A percentile compares a stretch with the other conserved stretches of the same genome.
These are phyloP conservation scores for Onygena corvina DNA, from an alignment of 2,329 filamentous ascomycete species.

Conservation along the genomic window DNA sequence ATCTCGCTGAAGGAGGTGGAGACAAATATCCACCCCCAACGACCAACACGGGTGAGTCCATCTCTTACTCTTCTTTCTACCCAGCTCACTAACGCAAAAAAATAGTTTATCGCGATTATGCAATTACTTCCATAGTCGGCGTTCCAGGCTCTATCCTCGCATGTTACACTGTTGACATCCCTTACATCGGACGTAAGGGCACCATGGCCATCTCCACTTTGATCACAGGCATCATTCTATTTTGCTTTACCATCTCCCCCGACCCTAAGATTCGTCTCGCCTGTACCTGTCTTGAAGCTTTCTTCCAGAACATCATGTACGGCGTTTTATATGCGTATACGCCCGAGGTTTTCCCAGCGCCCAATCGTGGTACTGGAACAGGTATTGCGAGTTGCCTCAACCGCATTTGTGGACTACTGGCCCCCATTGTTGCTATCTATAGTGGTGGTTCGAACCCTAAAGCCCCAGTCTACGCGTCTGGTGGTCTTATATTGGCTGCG, in stretches of 20 bases:
- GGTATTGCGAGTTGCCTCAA: conserved; percentile 38
- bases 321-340: conserved; percentile 49
- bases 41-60: conserved; percentile 24
- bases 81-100: conserved; percentile 13
- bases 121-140: conserved; percentile 64
- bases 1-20: conserved; percentile 50
- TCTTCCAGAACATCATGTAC: conserved; percentile 48
- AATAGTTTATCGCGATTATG: conserved; percentile 61
- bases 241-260: conserved; percentile 43
- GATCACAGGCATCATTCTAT: conserved; percentile 43
- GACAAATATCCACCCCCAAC: conserved; percentile 28
- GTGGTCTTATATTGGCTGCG: conserved; percentile 34
- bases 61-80: not conserved
- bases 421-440: conserved; percentile 36
- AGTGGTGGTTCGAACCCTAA: conserved; percentile 28
- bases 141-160: conserved; percentile 66
- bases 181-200: conserved; percentile 48
- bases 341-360: conserved; percentile 47
- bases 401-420: conserved; percentile 35
- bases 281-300: conserved; percentile 43
- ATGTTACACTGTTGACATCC: conserved; percentile 59
- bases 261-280: conserved; percentile 40
- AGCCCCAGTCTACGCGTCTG: conserved; percentile 36
- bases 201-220: conserved; percentile 44
- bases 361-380: conserved; percentile 44